Evolutionary conservation across 2,329 filamentous ascomycete genomes (phyloP).

Genomic region (Thelonectria discophora): DNA sequence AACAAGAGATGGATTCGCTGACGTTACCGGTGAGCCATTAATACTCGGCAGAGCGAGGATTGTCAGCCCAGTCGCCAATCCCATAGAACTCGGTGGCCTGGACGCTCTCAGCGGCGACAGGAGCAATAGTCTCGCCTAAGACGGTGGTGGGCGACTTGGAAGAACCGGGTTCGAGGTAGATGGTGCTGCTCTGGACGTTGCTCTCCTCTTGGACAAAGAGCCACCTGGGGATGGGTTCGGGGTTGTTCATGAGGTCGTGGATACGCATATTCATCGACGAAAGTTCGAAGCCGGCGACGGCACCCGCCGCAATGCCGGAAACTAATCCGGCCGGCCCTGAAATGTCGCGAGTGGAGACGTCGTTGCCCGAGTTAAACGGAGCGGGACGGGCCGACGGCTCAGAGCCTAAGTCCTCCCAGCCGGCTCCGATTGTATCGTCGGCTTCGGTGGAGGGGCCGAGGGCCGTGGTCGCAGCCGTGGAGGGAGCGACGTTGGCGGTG

Average conservation of each 20-base stretch:
- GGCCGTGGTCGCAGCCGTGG: not conserved
- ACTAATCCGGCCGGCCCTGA: not conserved
- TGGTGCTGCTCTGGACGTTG: constrained; percentile 20
- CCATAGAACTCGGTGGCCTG: constrained; percentile 27
- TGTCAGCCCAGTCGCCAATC: constrained; percentile 38
- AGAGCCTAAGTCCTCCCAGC: not conserved
- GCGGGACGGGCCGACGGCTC: constrained; percentile 8
- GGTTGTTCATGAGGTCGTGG: constrained; percentile 6
- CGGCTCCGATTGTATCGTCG: constrained; percentile 11
- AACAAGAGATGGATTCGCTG: not conserved
- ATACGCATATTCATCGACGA: constrained; percentile 7
- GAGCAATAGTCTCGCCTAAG: constrained; percentile 22
- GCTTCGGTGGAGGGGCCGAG: constrained; percentile 6
- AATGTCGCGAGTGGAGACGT: not conserved
- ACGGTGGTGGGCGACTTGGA: constrained; percentile 20
- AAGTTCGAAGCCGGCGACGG: not conserved
- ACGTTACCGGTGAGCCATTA: not conserved
- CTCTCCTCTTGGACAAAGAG: constrained; percentile 9
- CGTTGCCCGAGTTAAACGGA: constrained; percentile 6
- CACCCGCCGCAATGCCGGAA: not conserved
- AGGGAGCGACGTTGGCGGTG: not conserved
- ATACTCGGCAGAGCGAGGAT: constrained; percentile 14
- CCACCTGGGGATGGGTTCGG: not conserved
- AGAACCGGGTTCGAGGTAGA: constrained; percentile 17
- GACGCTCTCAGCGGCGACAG: constrained; percentile 11